phyloP scores from a whole-genome alignment of 1,284 basidiomycete genomes.

The Ceratobasidium sp. region DNA sequence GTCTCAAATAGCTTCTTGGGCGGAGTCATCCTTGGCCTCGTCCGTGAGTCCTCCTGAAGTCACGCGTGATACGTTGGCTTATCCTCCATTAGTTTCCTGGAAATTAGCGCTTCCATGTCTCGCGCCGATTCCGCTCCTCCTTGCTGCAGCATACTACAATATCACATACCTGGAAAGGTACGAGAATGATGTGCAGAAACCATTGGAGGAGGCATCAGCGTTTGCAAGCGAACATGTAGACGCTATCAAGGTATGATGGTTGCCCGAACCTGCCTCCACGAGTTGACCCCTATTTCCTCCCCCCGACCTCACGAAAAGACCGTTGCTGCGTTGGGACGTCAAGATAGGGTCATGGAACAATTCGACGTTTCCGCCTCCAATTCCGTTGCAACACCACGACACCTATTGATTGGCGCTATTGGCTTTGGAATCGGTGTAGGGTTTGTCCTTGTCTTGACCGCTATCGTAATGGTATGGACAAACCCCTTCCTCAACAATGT shows the following conservation, averaged over 20 bases:
- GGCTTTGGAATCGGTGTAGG: conserved; percentile 55
- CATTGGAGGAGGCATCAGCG: conserved; percentile 51
- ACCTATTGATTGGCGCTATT: conserved; percentile 52
- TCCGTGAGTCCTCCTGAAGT: conserved; percentile 54
- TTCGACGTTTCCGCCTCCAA: conserved; percentile 51
- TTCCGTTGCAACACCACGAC: conserved; percentile 49
- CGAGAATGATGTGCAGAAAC: conserved; percentile 49
- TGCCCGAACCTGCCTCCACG: background rate
- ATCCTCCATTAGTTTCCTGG: conserved; percentile 41
- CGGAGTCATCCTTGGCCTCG: conserved; percentile 55
- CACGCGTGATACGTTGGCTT: background rate
- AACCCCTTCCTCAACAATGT: background rate
- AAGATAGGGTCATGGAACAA: conserved; percentile 52
- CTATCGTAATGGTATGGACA: conserved; percentile 51
- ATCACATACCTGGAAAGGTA: conserved; percentile 54
- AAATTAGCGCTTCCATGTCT: conserved; percentile 36
- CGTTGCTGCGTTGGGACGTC: conserved; percentile 57
- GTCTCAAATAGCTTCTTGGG: conserved; percentile 53
- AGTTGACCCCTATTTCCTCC: background rate
- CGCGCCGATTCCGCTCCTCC: conserved; percentile 35
- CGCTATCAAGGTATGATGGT: conserved; percentile 51
- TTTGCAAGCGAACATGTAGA: conserved; percentile 58
- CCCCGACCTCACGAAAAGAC: conserved; percentile 48
- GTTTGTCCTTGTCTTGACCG: conserved; percentile 52
- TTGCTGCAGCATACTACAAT: conserved; percentile 51